A percentile compares a stretch with the other conserved stretches of the same genome.
phyloP scores from a whole-genome alignment of 768 basidiomycete species.

The Pulveroboletus ravenelii region DNA sequence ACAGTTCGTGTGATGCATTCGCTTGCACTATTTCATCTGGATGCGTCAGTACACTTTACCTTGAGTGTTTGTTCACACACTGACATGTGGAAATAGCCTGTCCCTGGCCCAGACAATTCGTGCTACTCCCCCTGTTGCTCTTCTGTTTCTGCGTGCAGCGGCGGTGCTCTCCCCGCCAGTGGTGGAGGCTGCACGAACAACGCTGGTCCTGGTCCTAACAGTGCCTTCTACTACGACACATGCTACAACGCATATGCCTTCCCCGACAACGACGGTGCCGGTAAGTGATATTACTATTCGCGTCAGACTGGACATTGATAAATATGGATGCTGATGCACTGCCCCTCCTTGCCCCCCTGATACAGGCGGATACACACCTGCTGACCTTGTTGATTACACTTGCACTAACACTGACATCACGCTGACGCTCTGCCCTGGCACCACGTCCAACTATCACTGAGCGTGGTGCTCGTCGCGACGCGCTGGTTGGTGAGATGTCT shows the following conservation, averaged over 20 bases:
- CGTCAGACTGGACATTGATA: neutral
- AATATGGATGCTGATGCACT: neutral
- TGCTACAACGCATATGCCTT: slow-evolving; percentile 32
- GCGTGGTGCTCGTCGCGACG: neutral
- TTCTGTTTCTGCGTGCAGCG: slow-evolving; percentile 22
- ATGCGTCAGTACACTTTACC: slow-evolving; percentile 20
- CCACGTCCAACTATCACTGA: slow-evolving; percentile 14
- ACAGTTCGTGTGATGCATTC: slow-evolving; percentile 23
- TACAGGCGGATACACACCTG: slow-evolving; percentile 25
- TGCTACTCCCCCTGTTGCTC: slow-evolving; percentile 31
- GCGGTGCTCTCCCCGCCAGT: slow-evolving; percentile 25
- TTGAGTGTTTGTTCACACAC: neutral
- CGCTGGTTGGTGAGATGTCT: neutral
- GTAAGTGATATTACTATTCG: slow-evolving; percentile 9
- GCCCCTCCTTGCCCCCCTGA: too few species aligned
- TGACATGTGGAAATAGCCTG: slow-evolving; percentile 20
- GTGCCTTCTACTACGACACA: slow-evolving; percentile 24
- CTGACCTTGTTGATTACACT: slow-evolving; percentile 28
- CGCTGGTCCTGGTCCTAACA: slow-evolving; percentile 29
- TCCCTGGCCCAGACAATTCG: slow-evolving; percentile 22
- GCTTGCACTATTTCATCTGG: slow-evolving; percentile 31
- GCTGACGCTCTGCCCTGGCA: slow-evolving; percentile 27
- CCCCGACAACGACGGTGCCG: slow-evolving; percentile 30
- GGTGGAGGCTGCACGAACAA: slow-evolving; percentile 28
- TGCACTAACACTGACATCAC: slow-evolving; percentile 26